These are phyloP conservation scores for Rhododendron molle DNA, from an alignment of 148 eudicot genomes.

Conservation along the genomic window DNA sequence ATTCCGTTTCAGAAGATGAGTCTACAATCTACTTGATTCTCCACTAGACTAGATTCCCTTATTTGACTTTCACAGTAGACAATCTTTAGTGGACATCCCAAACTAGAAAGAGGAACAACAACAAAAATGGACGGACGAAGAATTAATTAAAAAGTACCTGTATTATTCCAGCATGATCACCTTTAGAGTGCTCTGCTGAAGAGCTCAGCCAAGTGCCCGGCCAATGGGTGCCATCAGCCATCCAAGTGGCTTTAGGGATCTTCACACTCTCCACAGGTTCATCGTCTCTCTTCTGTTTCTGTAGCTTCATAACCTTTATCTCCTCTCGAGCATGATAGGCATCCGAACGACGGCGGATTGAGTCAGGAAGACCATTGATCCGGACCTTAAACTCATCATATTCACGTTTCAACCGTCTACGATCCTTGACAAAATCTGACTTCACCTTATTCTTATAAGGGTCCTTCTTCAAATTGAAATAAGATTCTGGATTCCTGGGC, in stretches of 20 bases:
- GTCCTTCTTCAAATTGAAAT: conserved; percentile 74
- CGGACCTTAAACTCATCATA: conserved; percentile 95
- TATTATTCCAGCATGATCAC: conserved; percentile 93
- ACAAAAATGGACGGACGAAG: background rate
- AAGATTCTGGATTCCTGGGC: conserved; percentile 88
- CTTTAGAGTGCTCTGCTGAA: conserved; percentile 64
- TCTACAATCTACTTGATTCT: background rate
- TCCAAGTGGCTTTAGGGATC: conserved; percentile 89
- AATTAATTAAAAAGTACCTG: conserved; percentile 45
- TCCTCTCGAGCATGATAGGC: conserved; percentile 90
- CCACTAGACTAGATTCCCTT: background rate
- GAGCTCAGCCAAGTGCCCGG: conserved; percentile 86
- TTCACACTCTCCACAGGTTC: conserved; percentile 63
- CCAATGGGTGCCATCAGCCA: conserved; percentile 97
- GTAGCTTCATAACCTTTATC: conserved; percentile 63
- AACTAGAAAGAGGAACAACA: background rate
- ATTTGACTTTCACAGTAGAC: background rate
- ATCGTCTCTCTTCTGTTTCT: conserved; percentile 53
- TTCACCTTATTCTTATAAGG: conserved; percentile 80
- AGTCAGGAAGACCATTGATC: conserved; percentile 80
- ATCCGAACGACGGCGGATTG: conserved; percentile 83
- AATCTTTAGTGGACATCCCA: background rate
- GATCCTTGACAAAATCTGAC: conserved; percentile 79
- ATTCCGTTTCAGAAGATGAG: background rate
- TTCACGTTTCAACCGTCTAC: conserved; percentile 86